Evolutionary conservation across 2,329 filamentous ascomycete species (phyloP).

Genomic region (Graphilbum sp.): DNA sequence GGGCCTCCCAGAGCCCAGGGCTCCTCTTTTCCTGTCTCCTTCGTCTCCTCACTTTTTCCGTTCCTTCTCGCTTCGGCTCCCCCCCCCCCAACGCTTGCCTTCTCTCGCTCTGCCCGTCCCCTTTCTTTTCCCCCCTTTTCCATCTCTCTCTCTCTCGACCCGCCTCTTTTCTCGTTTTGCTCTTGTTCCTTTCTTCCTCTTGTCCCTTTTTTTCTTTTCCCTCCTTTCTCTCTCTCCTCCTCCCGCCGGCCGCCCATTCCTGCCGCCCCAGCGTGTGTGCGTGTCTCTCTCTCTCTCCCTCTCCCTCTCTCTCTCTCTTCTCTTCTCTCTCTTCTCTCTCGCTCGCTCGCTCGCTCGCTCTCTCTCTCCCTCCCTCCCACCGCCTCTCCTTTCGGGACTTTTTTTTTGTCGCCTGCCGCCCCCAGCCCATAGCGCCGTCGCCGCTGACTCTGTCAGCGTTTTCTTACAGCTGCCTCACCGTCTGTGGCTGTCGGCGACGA

Average conservation of each 20-base stretch:
- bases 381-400: not conserved
- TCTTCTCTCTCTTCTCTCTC: not conserved
- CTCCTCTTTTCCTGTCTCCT: not conserved
- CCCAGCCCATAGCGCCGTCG: too few species aligned
- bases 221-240: not conserved
- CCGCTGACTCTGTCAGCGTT: too few species aligned
- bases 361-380: not conserved
- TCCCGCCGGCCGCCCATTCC: not conserved
- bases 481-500: constrained; percentile 1
- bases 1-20: not conserved
- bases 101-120: not conserved
- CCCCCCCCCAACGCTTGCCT: not conserved
- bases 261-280: not conserved
- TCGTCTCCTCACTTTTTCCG: not conserved
- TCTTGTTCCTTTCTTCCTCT: not conserved
- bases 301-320: not conserved
- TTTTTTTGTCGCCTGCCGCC: too few species aligned
- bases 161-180: not conserved
- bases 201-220: not conserved
- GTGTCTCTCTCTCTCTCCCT: not conserved
- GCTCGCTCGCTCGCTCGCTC: not conserved
- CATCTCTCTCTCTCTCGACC: not conserved
- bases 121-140: not conserved
- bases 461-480: not conserved
- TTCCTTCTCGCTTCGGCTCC: not conserved